Conservation (phyloP, 1,284 basidiomycete genomes). For the Earliella scabrosa region DNA sequence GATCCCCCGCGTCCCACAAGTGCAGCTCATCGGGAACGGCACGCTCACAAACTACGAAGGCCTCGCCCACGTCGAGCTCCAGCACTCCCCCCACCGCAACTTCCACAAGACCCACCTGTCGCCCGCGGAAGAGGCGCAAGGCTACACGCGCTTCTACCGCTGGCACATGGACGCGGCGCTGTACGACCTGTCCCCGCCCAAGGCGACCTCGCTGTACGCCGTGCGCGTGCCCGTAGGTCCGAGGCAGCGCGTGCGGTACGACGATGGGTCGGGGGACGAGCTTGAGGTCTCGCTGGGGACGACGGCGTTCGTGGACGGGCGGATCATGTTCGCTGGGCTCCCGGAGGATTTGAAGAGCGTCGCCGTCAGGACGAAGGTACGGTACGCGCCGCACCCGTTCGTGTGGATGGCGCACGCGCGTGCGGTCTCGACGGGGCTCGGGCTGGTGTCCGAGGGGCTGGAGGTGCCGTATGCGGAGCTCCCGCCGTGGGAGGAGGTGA, state of each 20-base stretch:
- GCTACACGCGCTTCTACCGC: slow-evolving; percentile 85
- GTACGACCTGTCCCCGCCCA: slow-evolving; percentile 85
- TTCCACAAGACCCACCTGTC: slow-evolving; percentile 87
- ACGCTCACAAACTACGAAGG: slow-evolving; percentile 79
- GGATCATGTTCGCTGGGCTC: slow-evolving; percentile 86
- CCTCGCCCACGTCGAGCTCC: slow-evolving; percentile 68
- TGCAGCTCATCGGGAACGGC: slow-evolving; percentile 88
- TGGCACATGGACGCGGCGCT: slow-evolving; percentile 96
- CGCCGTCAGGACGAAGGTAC: slow-evolving; percentile 76
- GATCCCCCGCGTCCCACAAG: slow-evolving; percentile 83
- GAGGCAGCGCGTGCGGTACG: slow-evolving; percentile 77
- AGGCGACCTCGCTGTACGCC: slow-evolving; percentile 88
- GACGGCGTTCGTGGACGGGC: slow-evolving; percentile 83
- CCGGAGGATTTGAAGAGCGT: slow-evolving; percentile 78
- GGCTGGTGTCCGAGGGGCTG: slow-evolving; percentile 75
- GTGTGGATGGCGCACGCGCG: slow-evolving; percentile 85
- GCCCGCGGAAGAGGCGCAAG: slow-evolving; percentile 75
- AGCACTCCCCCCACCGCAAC: slow-evolving; percentile 85
- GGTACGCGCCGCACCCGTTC: slow-evolving; percentile 80
- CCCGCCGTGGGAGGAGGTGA: slow-evolving; percentile 74
- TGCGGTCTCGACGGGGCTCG: slow-evolving; percentile 76
- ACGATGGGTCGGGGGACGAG: slow-evolving; percentile 88
- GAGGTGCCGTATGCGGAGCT: slow-evolving; percentile 70
- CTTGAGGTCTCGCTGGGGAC: slow-evolving; percentile 84
- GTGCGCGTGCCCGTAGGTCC: slow-evolving; percentile 74